Base-by-base conservation (phyloP, 1,284 basidiomycete genomes). In the Polyporus tsugae region DNA sequence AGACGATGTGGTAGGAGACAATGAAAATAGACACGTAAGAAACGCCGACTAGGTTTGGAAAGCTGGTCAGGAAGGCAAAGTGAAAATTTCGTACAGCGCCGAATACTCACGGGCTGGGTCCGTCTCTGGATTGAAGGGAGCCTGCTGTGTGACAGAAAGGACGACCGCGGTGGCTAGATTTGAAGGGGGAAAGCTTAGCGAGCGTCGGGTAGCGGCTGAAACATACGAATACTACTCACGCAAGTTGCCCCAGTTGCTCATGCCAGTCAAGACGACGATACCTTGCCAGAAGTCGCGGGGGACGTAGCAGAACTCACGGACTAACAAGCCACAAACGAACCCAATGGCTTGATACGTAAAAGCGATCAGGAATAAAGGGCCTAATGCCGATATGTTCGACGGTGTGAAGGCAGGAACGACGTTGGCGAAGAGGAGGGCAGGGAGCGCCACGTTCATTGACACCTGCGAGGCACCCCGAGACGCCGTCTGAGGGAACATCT, bases 231-330 rank as follows among this genome's bases (percentile, higher is more conserved):
- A 5, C 35, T 11, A 77, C 78, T 70, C 46, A 79, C 78, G 78
- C 2, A 82, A 72, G 63, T 82, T 81, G 65, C 84, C 85, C 86
- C 86, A 87, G 72, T 87, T 87, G 57, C 84, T 85, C 74, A 84
- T 78, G 1, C 80, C 77, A 10, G 81, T 81, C 58, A 80, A 58
- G 25, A 82, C 75, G 33, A 83, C 65, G 35, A 82, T 78, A 5
- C 81, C 82, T 69, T 82, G 81, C 79, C 81, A 82, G 69, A 83
- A 83, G 55, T 83, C 81, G 35, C 81, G 75, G 1, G 81, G 82
- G 1, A 83, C 81, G 58, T 81, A 82, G 73, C 76, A 81, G 11
- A 81, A 33, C 69, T 83, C 82, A 22, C 81, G 79, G n/a, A 83
- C 80, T 35, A 82, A 62, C 6, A 78, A 63, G 2, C 81, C 81